Percentiles rank a stretch among this genome's conserved stretches.
These are phyloP conservation scores for Aspergillus puulaauensis DNA, from an alignment of 2,329 filamentous ascomycete species.

Conservation along the genomic window DNA sequence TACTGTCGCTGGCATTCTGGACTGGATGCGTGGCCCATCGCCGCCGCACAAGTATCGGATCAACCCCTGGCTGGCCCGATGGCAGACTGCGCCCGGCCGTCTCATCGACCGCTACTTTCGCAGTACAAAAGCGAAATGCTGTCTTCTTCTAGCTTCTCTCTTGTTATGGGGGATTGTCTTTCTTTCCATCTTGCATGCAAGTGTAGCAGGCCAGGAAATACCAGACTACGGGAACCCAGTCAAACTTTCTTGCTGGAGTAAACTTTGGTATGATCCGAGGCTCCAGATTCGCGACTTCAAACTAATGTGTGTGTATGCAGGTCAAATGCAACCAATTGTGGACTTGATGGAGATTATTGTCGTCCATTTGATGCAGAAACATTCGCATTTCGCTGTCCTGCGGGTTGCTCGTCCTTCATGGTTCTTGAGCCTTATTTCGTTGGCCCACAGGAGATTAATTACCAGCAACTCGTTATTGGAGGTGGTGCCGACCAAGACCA, in stretches of 20 bases:
- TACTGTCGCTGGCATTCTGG: constrained; percentile 20
- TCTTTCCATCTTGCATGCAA: constrained; percentile 30
- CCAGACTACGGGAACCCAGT: constrained; percentile 35
- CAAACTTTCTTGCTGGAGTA: constrained; percentile 34
- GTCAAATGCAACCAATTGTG: constrained; percentile 47
- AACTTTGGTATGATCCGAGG: constrained; percentile 39
- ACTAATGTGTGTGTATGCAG: constrained; percentile 12
- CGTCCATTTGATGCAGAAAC: constrained; percentile 55
- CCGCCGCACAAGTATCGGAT: constrained; percentile 35
- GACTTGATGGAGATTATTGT: constrained; percentile 57
- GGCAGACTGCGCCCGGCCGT: constrained; percentile 35
- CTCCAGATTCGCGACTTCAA: constrained; percentile 29
- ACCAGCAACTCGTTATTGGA: constrained; percentile 55
- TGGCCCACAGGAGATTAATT: constrained; percentile 56
- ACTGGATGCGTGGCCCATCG: constrained; percentile 32
- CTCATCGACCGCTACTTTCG: constrained; percentile 32
- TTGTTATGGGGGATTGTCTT: constrained; percentile 35
- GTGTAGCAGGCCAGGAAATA: constrained; percentile 30
- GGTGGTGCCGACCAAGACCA: constrained; percentile 45
- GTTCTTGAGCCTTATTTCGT: constrained; percentile 57
- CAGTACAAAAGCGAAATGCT: constrained; percentile 22
- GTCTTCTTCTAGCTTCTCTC: constrained; percentile 26
- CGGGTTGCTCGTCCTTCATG: constrained; percentile 54
- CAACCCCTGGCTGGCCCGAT: constrained; percentile 30
- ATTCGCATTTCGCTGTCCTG: constrained; percentile 59